Evolutionary conservation across 805 yeast species (phyloP).

Genomic region (Candida nanaspora): DNA sequence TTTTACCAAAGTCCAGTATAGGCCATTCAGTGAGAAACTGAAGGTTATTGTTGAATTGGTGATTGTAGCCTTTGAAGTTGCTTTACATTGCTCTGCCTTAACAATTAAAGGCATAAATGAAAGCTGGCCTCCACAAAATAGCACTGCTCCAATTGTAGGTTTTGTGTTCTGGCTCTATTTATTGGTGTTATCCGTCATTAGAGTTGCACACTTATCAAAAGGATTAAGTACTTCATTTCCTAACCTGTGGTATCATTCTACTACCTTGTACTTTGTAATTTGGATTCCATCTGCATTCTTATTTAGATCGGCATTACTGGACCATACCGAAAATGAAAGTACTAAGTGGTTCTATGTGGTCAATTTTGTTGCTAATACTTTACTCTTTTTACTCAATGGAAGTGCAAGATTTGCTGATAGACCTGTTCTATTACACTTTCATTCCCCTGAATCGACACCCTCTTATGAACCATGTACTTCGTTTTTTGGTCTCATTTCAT

Average conservation of each 20-base stretch:
- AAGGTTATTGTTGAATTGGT: constrained; percentile 44
- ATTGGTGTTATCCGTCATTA: constrained; percentile 28
- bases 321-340: constrained; percentile 25
- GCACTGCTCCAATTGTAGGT: constrained; percentile 13
- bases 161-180: constrained; percentile 38
- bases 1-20: constrained; percentile 34
- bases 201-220: constrained; percentile 31
- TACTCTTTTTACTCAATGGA: constrained; percentile 42
- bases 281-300: constrained; percentile 41
- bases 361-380: constrained; percentile 38
- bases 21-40: constrained; percentile 44
- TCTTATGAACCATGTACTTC: constrained; percentile 70
- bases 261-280: constrained; percentile 41
- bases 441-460: constrained; percentile 46
- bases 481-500: constrained; percentile 54
- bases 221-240: constrained; percentile 32
- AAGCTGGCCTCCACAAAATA: constrained; percentile 24
- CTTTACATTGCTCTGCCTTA: constrained; percentile 25
- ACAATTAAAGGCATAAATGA: constrained; percentile 21
- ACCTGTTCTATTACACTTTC: constrained; percentile 44
- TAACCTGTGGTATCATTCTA: constrained; percentile 57
- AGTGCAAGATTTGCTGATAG: constrained; percentile 63
- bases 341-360: constrained; percentile 34
- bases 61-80: constrained; percentile 31
- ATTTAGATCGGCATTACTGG: constrained; percentile 53